Conservation (phyloP, 108 stramenopile genomes). For the Cyclotella cryptica region DNA sequence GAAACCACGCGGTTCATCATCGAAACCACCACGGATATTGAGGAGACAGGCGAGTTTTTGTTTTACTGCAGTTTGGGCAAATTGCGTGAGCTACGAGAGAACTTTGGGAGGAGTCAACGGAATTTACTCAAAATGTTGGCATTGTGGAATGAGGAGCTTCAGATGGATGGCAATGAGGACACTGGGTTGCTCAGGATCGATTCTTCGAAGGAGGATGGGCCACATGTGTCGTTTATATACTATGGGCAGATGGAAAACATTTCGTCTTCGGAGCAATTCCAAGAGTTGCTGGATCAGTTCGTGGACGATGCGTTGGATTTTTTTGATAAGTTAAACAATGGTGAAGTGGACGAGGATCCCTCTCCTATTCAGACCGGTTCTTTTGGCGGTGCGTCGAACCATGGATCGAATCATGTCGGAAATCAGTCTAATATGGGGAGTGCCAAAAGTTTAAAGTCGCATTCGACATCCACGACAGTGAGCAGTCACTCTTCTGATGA, state of each 20-base stretch:
- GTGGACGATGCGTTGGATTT: conserved; percentile 46
- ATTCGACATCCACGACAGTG: conserved; percentile 3
- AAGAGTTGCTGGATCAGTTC: conserved; percentile 43
- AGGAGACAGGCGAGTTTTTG: conserved; percentile 32
- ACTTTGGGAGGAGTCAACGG: neutral
- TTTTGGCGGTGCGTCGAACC: neutral
- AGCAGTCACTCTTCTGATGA: conserved; percentile 12
- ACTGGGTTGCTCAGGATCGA: conserved; percentile 40
- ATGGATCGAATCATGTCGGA: neutral
- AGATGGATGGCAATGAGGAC: conserved; percentile 9
- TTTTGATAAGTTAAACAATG: conserved; percentile 20
- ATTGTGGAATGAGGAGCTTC: conserved; percentile 40
- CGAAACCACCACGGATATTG: conserved; percentile 24
- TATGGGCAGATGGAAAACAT: conserved; percentile 38
- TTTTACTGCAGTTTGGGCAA: conserved; percentile 33
- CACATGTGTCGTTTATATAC: conserved; percentile 40
- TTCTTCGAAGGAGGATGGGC: conserved; percentile 35
- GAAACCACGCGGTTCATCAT: conserved; percentile 28
- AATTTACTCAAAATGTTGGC: conserved; percentile 38
- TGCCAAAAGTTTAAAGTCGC: conserved; percentile 14
- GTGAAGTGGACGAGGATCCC: neutral
- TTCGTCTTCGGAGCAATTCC: conserved; percentile 21
- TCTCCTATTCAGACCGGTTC: neutral
- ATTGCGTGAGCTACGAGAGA: neutral
- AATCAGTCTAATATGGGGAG: too few relatives aligned